These are phyloP conservation scores for Lomentospora prolificans DNA, from an alignment of 2,329 filamentous ascomycete genomes.

Conservation along the genomic window DNA sequence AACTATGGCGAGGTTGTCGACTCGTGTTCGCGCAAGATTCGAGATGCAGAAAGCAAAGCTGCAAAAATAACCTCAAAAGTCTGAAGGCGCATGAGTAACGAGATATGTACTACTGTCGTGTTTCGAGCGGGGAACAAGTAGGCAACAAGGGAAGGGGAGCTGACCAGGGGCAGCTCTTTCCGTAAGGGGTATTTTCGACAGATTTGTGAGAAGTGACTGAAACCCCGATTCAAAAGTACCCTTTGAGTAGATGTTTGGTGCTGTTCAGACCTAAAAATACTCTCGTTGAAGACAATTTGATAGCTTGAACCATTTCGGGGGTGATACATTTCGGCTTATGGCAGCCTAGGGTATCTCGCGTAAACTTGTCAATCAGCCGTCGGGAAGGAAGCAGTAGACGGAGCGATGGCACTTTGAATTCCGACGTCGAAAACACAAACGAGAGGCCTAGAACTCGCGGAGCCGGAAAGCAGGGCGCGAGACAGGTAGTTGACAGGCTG, in stretches of 20 bases:
- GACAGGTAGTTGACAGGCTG: no score
- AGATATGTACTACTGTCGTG: background rate
- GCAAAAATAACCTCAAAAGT: background rate
- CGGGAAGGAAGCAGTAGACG: background rate
- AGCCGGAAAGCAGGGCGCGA: no score
- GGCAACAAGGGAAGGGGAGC: background rate
- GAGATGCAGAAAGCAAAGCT: no score
- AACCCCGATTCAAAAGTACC: background rate
- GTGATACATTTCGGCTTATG: background rate
- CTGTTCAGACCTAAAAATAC: background rate
- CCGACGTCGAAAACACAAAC: background rate
- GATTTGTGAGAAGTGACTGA: constrained; percentile 3
- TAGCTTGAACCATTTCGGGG: background rate
- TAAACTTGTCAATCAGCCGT: no score
- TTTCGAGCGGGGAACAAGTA: background rate
- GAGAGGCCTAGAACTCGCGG: no score
- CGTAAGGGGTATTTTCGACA: background rate
- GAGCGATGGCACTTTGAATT: background rate
- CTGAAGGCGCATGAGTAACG: background rate
- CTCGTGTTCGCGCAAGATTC: background rate
- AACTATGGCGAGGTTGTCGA: background rate
- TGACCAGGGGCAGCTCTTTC: background rate
- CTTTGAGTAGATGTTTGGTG: background rate
- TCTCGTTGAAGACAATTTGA: background rate
- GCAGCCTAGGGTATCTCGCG: no score